phyloP scores from a whole-genome alignment of 768 basidiomycete species.

The Mrakia frigida region DNA sequence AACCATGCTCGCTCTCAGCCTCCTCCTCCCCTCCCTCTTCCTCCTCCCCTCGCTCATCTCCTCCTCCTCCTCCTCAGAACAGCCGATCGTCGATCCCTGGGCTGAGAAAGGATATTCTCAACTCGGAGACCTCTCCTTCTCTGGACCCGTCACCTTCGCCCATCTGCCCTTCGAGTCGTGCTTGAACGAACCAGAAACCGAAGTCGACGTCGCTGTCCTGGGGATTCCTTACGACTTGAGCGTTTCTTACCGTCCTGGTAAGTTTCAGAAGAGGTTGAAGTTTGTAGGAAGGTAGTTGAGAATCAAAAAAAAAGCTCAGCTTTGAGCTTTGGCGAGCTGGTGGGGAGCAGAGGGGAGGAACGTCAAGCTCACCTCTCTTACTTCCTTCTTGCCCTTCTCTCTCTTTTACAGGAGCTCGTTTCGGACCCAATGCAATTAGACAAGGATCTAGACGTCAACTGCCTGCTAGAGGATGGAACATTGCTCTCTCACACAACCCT shows the following conservation, averaged over 20 bases:
- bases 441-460: slow-evolving; percentile 56
- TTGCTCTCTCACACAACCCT: slow-evolving; percentile 23
- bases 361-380: slow-evolving; percentile 49
- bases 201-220: slow-evolving; percentile 71
- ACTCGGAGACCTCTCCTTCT: slow-evolving; percentile 67
- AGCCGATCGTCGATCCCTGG: slow-evolving; percentile 10
- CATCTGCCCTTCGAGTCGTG: slow-evolving; percentile 71
- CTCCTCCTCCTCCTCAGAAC: neutral
- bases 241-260: slow-evolving; percentile 39
- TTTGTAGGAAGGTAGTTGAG: no score
- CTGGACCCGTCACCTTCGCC: slow-evolving; percentile 76
- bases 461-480: slow-evolving; percentile 23
- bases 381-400: neutral
- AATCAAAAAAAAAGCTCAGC: no score
- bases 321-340: no score
- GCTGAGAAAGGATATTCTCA: slow-evolving; percentile 58
- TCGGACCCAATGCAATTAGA: slow-evolving; percentile 80
- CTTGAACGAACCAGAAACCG: slow-evolving; percentile 53
- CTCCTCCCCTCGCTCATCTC: neutral
- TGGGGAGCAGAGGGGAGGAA: slow-evolving; percentile 48
- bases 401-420: slow-evolving; percentile 64
- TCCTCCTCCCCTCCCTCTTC: neutral
- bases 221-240: slow-evolving; percentile 44
- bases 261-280: no score
- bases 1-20: neutral